Conservation (phyloP, 495 filamentous ascomycete genomes). For the Rostrohypoxylon terebratum region DNA sequence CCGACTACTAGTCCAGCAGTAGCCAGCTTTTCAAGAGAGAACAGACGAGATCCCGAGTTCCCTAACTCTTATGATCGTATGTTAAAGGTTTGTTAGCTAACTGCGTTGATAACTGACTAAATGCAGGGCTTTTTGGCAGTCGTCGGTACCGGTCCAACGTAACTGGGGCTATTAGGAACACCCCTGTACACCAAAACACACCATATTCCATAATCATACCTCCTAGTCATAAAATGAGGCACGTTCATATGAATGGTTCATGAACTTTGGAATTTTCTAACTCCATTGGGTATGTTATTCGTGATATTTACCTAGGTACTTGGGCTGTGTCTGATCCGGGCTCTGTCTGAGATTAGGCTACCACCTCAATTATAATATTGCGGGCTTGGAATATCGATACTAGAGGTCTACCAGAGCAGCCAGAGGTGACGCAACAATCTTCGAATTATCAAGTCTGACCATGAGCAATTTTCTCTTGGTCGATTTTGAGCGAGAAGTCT, state of each 20-base stretch:
- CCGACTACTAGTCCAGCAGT: slow-evolving; percentile 58
- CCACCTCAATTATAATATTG: not conserved
- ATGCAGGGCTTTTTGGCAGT: not conserved
- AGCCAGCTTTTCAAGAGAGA: slow-evolving; percentile 57
- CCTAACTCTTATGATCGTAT: slow-evolving; percentile 61
- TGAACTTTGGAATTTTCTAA: not conserved
- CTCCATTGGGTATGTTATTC: not conserved
- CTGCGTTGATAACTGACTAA: slow-evolving; percentile 8
- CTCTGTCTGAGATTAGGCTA: not conserved
- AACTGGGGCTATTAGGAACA: not conserved
- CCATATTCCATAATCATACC: not conserved
- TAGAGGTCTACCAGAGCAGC: slow-evolving; percentile 1
- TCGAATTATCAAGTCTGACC: not conserved
- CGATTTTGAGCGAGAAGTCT: slow-evolving; percentile 95
- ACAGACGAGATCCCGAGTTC: slow-evolving; percentile 62
- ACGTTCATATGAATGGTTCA: not conserved
- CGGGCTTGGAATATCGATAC: not conserved
- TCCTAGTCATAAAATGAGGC: not conserved
- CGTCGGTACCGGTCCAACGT: not conserved
- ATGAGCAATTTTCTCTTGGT: slow-evolving; percentile 45
- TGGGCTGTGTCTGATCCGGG: not conserved
- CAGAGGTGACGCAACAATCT: not conserved
- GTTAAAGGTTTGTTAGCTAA: not conserved
- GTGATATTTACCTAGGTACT: not conserved
- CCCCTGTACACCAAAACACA: not conserved